Base-by-base conservation (phyloP, 2,329 filamentous ascomycete species). In the Venturia oleaginea region DNA sequence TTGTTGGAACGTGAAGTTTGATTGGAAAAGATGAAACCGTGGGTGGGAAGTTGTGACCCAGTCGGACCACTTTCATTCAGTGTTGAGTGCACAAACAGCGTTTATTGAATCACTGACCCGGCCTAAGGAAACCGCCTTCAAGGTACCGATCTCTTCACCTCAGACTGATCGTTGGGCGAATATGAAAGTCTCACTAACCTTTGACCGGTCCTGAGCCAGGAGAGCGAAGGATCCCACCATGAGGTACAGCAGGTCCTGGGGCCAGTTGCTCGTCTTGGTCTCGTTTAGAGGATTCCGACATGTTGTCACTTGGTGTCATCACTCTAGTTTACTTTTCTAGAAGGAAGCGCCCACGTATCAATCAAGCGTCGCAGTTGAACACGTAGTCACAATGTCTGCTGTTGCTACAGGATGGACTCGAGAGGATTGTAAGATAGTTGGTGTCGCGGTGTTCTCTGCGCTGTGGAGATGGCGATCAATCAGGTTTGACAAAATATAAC, bases 181-280 rank as follows among this genome's bases (percentile, higher is more conserved):
- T 24, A 51, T 17, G 46, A 27, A 27, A 51, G 19, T 27, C 10
- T 27, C 13, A 64, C 63, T 60, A 7, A 64, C 63, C 63, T 64
- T 64, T 64, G 11, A 51, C 32, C n/a, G 63, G 34, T 15, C 63
- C 63, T 60, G 55, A 60, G 24, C 63, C 63, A 15, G 63, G 63
- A 3, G 63, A 64, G 13, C 63, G 51, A 24, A 61, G 40, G 15
- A 61, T 46, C 5, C 61, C 61, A 15, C 51, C 51, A 10, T 10
- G 30, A 57, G 51, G 51, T 4, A 30, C 51, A 34, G 19, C n/a
- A 27, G 46, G 24, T n/a, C 51, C 30, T 34, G 51, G 51, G 24
- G 51, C 51, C 51, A 57, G 17, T 30, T 57, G 30, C 24, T 57
- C 51, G 19, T 57, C 51, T 57, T 34, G 34, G 51, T 34, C 51